These are phyloP conservation scores for Apiospora koreana DNA, from an alignment of 2,329 filamentous ascomycete genomes.

Conservation along the genomic window DNA sequence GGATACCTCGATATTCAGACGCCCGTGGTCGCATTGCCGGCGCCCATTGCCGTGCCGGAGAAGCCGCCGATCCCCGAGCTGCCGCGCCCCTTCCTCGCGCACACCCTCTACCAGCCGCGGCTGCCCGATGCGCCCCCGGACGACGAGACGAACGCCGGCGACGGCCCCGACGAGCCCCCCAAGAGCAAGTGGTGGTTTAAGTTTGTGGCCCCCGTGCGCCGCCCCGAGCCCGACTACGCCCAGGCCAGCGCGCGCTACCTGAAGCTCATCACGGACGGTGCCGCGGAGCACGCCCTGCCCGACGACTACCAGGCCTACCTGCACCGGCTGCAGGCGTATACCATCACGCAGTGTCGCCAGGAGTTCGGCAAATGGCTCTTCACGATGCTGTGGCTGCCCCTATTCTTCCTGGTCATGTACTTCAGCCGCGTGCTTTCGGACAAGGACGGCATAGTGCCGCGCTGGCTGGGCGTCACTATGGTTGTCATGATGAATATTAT, in stretches of 20 bases:
- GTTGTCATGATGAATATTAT: conserved; percentile 45
- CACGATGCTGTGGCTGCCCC: conserved; percentile 57
- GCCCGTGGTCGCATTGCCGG: conserved; percentile 70
- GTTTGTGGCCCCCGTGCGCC: conserved; percentile 46
- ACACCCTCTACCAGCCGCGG: conserved; percentile 76
- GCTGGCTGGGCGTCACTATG: conserved; percentile 61
- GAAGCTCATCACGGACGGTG: conserved; percentile 76
- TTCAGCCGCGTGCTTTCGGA: conserved; percentile 56
- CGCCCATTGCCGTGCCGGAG: conserved; percentile 61
- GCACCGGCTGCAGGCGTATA: conserved; percentile 68
- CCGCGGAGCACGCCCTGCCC: conserved; percentile 77
- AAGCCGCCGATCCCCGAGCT: conserved; percentile 54
- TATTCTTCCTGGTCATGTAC: conserved; percentile 49
- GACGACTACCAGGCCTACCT: conserved; percentile 77
- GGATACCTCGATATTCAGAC: conserved; percentile 85
- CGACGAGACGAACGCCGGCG: conserved; percentile 16
- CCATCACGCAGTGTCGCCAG: conserved; percentile 67
- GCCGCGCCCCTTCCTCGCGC: conserved; percentile 72
- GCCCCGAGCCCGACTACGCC: conserved; percentile 71
- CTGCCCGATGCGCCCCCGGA: conserved; percentile 33
- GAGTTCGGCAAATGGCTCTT: conserved; percentile 65
- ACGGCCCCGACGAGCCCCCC: conserved; percentile 13
- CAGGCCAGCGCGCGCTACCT: conserved; percentile 85
- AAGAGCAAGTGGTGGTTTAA: conserved; percentile 48
- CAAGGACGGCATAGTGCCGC: conserved; percentile 63